Percentiles rank a stretch among this genome's conserved stretches.
phyloP scores from a whole-genome alignment of 352 stramenopile species.

The Phytophthora hybrid region DNA sequence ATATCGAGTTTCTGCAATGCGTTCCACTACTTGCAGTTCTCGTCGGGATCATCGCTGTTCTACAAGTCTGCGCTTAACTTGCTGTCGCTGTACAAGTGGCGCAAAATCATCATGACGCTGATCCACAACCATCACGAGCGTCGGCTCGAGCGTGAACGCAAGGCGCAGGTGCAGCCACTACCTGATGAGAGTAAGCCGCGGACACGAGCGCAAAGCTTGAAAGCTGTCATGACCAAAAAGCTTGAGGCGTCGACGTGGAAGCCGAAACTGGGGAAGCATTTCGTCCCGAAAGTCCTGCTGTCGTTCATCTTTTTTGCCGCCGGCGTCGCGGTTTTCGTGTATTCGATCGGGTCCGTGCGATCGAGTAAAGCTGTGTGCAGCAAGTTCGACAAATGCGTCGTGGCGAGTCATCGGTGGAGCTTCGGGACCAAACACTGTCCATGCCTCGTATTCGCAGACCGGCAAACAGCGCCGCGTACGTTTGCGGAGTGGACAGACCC shows the following conservation, averaged over 20 bases:
- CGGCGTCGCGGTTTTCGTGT: slow-evolving; percentile 40
- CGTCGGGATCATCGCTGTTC: slow-evolving; percentile 23
- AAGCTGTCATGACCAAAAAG: slow-evolving; percentile 9
- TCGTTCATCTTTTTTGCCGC: slow-evolving; percentile 44
- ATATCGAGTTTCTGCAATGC: slow-evolving; percentile 53
- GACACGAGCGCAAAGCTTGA: slow-evolving; percentile 16
- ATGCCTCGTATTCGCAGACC: slow-evolving; percentile 54
- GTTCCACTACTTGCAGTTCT: slow-evolving; percentile 60
- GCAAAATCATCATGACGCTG: slow-evolving; percentile 42
- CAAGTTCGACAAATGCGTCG: slow-evolving; percentile 50
- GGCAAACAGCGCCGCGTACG: slow-evolving; percentile 31
- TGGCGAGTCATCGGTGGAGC: slow-evolving; percentile 56
- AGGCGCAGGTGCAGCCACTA: slow-evolving; percentile 21
- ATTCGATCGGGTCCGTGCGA: slow-evolving; percentile 39
- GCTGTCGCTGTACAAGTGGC: slow-evolving; percentile 56
- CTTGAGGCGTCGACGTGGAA: slow-evolving; percentile 17
- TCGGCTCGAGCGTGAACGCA: slow-evolving; percentile 20
- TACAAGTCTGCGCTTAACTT: slow-evolving; percentile 49
- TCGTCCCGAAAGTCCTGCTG: slow-evolving; percentile 30
- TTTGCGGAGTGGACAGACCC: slow-evolving; percentile 52
- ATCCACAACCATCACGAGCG: slow-evolving; percentile 34
- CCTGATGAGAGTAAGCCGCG: slow-evolving; percentile 15
- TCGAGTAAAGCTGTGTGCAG: slow-evolving; percentile 33
- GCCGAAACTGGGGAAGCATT: slow-evolving; percentile 31
- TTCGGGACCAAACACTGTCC: slow-evolving; percentile 41